phyloP scores from a whole-genome alignment of 139 green algal species.

The Chlamydomonas sp. region DNA sequence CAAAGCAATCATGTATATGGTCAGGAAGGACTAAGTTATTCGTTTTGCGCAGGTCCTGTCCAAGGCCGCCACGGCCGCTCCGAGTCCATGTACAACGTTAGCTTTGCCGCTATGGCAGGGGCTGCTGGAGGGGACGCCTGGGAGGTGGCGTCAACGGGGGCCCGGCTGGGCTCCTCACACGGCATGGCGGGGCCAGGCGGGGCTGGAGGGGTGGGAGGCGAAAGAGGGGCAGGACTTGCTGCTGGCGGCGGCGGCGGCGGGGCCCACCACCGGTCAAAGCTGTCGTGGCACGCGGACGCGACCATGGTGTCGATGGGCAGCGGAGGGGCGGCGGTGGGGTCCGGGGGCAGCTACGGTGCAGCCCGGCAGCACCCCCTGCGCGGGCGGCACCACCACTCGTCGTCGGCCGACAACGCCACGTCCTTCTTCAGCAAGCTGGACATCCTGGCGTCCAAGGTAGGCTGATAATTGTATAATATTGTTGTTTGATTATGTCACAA shows the following conservation, averaged over 20 bases:
- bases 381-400: slow-evolving; percentile 23
- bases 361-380: neutral
- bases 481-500: too few relatives aligned
- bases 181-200: too few relatives aligned
- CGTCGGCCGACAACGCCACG: slow-evolving; percentile 9
- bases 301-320: neutral
- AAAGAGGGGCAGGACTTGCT: too few relatives aligned
- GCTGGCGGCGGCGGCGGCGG: neutral
- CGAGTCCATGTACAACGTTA: slow-evolving; percentile 9
- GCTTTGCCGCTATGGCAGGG: neutral
- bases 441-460: slow-evolving; percentile 11
- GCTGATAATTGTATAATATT: neutral
- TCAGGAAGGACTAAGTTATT: too few relatives aligned
- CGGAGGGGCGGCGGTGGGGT: neutral
- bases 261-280: neutral
- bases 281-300: neutral
- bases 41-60: too few relatives aligned
- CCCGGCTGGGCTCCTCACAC: too few relatives aligned
- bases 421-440: slow-evolving; percentile 37
- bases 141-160: too few relatives aligned
- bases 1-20: too few relatives aligned
- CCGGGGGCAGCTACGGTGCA: too few relatives aligned
- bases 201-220: too few relatives aligned
- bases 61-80: neutral
- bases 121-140: neutral